Base-by-base conservation (phyloP, 1,284 basidiomycete genomes). In the Pseudomicrostroma phylloplanum region DNA sequence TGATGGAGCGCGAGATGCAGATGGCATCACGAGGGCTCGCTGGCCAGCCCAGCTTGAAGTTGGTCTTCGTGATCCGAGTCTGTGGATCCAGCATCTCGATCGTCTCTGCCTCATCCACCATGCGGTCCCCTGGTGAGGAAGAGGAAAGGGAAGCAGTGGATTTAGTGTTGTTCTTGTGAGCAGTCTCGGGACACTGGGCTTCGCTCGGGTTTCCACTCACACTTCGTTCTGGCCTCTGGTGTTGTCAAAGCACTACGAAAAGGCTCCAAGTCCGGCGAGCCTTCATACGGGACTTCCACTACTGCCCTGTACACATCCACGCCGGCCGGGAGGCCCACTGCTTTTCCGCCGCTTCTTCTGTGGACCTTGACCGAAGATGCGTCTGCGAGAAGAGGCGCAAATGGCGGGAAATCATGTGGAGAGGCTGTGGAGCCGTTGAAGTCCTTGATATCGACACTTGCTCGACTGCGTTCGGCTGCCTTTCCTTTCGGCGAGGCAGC, bases 11-110 rank as follows among this genome's bases (percentile, higher is more conserved):
- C 54, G 65, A 63, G 58, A 73, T 61, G 59, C 69, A 56, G 61
- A 72, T 42, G 46, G 66, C 55, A 43, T 78, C 76, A 21, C 76
- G 69, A 0, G 74, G 72, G 90, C 89, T 94, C 60, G 91, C 92
- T 62, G 94, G 94, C 94, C 94, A 97, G 1, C 94, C 96, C 8
- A 97, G 81, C 6, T 87, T 87, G 78, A 91, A 97, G 71, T 91
- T 89, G 0, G 92, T 93, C 82, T 89, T 91, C 57, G 85, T 85
- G 71, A 97, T 88, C 64, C 90, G 84, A 3, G 92, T 94, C 63
- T 85, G 85, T 30, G 87, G 86, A 77, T 94, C 92, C 62, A 94
- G 85, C 80, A 91, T 84, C 79, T 96, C 92, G 51, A 97, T 80
- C 17, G 91, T 81, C 69, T 88, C 86, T 1, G 91, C 86, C 49